Base-by-base conservation (phyloP, 108 stramenopile genomes). In the Epithemia pelagica region DNA sequence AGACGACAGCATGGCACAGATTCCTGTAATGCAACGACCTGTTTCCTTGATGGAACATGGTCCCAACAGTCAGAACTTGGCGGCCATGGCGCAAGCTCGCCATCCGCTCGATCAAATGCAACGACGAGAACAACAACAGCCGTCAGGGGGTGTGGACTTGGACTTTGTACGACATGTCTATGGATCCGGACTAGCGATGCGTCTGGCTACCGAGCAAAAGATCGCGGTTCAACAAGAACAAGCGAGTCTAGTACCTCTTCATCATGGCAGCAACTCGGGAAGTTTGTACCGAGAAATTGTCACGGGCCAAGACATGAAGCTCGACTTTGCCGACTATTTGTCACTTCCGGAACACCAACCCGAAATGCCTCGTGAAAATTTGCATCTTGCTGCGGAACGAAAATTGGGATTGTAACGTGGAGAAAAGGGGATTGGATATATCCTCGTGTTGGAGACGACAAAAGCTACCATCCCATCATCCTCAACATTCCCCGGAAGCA, bases 101-200 rank as follows among this genome's bases (percentile, higher is more conserved):
- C 92, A 93, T 75, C 89, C 92, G 2, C 77, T 93, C 55, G 92
- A 93, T 65, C 79, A 77, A 20, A 67, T 93, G 81, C 92, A 93
- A 70, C 75, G 74, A 31, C 66, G 54, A 33, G 66, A 77, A 75
- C 84, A 82, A 86, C 59, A 62, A 71, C 21, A 59, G 23, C 20
- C 22, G 54, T 5, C 10, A 10, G 60, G 15, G 46, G 37, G 28
- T 28, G 80, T 79, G 53, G 73, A 77, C 28, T 59, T 68, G 32
- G 58, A 59, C 1, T 59, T 37, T 58, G 84, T 90, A 65, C 87
- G 92, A 33, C 85, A 84, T 23, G 74, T 93, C 30, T 90, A 93
- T 71, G 92, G 92, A 30, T 83, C 83, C 33, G 92, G 84, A 22
- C 80, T 93, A 27, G 92, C 92, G 58, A 93, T 93, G 92, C 74